Conservation (phyloP, 805 yeast genomes). For the Candida saitoana region DNA sequence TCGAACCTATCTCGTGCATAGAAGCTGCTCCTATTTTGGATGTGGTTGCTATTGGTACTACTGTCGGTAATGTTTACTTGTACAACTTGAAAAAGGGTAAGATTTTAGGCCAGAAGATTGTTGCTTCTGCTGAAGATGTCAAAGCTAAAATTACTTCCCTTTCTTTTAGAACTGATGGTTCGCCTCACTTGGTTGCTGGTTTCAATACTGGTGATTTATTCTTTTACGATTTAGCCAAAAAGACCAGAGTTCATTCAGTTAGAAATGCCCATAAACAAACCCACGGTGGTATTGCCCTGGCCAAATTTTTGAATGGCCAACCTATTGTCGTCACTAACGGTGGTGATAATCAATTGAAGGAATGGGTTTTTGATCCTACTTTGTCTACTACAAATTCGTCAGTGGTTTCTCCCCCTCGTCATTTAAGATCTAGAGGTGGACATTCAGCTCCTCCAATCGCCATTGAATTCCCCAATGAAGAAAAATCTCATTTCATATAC, state of each 20-base stretch:
- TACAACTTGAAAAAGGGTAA: conserved; percentile 67
- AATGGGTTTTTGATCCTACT: conserved; percentile 90
- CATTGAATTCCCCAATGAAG: conserved; percentile 71
- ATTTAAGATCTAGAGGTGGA: conserved; percentile 93
- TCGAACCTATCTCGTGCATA: conserved; percentile 56
- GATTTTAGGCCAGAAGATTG: conserved; percentile 45
- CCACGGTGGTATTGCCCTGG: conserved; percentile 74
- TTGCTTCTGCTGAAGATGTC: conserved; percentile 38
- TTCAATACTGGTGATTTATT: conserved; percentile 75
- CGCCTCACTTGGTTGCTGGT: conserved; percentile 77
- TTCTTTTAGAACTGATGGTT: conserved; percentile 89
- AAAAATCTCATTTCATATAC: conserved; percentile 71
- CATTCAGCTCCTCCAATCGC: conserved; percentile 85
- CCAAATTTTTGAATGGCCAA: conserved; percentile 81
- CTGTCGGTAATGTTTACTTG: conserved; percentile 60
- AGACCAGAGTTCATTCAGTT: conserved; percentile 70
- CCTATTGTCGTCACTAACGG: conserved; percentile 87
- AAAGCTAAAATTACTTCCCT: conserved; percentile 50
- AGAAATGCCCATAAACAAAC: conserved; percentile 68
- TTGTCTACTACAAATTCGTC: conserved; percentile 59
- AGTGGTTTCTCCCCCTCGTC: conserved; percentile 84
- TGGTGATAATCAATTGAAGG: conserved; percentile 84
- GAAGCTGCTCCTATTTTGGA: conserved; percentile 87
- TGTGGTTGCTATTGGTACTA: conserved; percentile 71
- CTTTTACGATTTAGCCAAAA: conserved; percentile 75